Base-by-base conservation (phyloP, 345 rosid genomes). In the Ailanthus altissimus region DNA sequence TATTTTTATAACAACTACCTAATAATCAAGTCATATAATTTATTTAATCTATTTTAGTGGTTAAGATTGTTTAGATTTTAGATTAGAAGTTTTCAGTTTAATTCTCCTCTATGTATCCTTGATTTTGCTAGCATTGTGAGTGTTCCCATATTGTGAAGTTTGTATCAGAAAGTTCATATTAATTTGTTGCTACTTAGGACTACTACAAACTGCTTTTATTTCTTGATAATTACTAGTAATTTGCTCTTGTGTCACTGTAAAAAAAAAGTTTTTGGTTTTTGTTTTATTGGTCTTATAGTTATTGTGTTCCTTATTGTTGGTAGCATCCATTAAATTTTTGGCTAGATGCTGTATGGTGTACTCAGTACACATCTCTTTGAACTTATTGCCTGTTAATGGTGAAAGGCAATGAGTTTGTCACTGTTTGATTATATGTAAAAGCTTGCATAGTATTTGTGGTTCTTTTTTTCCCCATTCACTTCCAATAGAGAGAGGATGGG, bases 401-500 rank as follows among this genome's bases (percentile, higher is more conserved):
- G 49, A 56, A 21, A 67, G 81, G 81, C 79, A 67, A 75, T 65
- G 56, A 58, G 63, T 71, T 62, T 78, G 67, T 81, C 38, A 78
- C 54, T 77, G 72, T 80, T 76, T 70, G 73, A 81, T 85, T 79
- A 74, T 57, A 13, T 72, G 76, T 82, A 72, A 83, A 84, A 86
- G 76, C 81, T 84, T 81, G 84, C 84, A 78, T 92, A 75, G 93
- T 82, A 58, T 84, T 73, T 78, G 80, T 85, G 82, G 84, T 75
- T 82, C 75, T 80, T 82, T 86, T 64, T 91, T 92, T 86, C 82
- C 95, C 92, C 90, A 90, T 90, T 88, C 93, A 85, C 86, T 87
- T 94, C 88, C 62, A 89, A 83, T 97, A 91, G 97, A 97, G 96
- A 90, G 92, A 91, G 92, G 97, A 88, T 89, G 97, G 91, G 90